A percentile compares a stretch with the other conserved stretches of the same genome.
Evolutionary conservation across 495 filamentous ascomycete species (phyloP).

Genomic region (Podospora anserina): DNA sequence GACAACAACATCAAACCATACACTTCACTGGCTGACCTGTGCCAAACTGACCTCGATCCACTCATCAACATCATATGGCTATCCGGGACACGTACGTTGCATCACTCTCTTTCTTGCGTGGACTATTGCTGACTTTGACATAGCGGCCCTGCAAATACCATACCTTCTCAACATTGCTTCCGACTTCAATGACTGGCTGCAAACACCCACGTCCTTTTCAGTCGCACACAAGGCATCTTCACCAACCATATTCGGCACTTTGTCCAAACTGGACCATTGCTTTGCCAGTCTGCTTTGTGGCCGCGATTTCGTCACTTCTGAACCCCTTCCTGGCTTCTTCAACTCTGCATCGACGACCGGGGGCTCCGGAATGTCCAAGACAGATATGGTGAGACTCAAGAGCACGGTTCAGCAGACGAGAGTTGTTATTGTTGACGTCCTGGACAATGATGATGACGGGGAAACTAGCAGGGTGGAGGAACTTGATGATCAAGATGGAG

Average conservation of each 20-base stretch:
- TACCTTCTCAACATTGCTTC: conserved; percentile 75
- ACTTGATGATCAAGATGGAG: conserved; percentile 35
- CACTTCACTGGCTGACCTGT: conserved; percentile 63
- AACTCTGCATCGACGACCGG: conserved; percentile 32
- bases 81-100: conserved; percentile 69
- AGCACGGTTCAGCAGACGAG: conserved; percentile 69
- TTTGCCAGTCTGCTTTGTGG: conserved; percentile 71
- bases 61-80: conserved; percentile 78
- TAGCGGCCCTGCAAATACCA: conserved; percentile 79
- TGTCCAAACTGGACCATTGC: conserved; percentile 73
- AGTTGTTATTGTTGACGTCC: conserved; percentile 61
- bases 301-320: conserved; percentile 60
- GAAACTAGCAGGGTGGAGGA: conserved; percentile 35
- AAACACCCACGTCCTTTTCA: conserved; percentile 57
- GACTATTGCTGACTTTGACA: background rate
- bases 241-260: conserved; percentile 57
- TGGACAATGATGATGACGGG: conserved; percentile 44
- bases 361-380: conserved; percentile 57
- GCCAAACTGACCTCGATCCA: conserved; percentile 60
- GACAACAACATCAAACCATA: conserved; percentile 59
- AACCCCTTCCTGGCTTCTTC: conserved; percentile 61
- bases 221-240: conserved; percentile 36
- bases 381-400: conserved; percentile 80
- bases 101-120: no score
- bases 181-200: conserved; percentile 61